Base-by-base conservation (phyloP, 2,329 filamentous ascomycete genomes). In the Ophiostoma tasmaniense region DNA sequence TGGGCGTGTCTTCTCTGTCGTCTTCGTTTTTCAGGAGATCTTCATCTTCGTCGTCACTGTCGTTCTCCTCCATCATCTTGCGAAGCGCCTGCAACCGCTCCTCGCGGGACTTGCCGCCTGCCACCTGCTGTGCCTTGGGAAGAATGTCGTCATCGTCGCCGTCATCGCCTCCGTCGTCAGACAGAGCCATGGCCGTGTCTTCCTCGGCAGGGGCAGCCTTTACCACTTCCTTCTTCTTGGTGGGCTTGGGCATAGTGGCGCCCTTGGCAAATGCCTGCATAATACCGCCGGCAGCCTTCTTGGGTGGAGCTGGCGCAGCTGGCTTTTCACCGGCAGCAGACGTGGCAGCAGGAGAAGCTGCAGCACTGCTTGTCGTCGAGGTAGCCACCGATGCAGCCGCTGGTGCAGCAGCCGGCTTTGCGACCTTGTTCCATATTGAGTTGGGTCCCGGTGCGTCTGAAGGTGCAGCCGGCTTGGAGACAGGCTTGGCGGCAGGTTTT, bases 221-320 rank as follows among this genome's bases (percentile, higher is more conserved):
- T 66, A 80, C 78, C 45, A 77, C 76, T 71, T 80, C 69, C 14
- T 74, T 69, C 37, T 73, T 72, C 68, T 72, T 68, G 76, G 88
- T 91, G 4, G 88, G 81, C 73, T 81, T 82, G 14, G 78, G 78
- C 70, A 86, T 80, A 3, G 82, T 78, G 5, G 82, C 81, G 3
- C 82, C 77, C 74, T 90, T 91, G 17, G 91, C 90, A 76, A 96
- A 96, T 0, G 91, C 90, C 71, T 89, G 89, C 82, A 95, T 92
- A 33, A 96, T 86, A 70, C 72, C 70, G 28, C 71, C 72, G 6
- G 69, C 65, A 2, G 75, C 68, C 66, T 80, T 82, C 73, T 83
- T 84, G 2, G 70, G 67, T 1, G 69, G 33, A 20, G 79, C 73
- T 3, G 75, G 69, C 1, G 65, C 68, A 37, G 68, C 50, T 2